Base-by-base conservation (phyloP, 257 asterid species). In the Jacaranda copaia region DNA sequence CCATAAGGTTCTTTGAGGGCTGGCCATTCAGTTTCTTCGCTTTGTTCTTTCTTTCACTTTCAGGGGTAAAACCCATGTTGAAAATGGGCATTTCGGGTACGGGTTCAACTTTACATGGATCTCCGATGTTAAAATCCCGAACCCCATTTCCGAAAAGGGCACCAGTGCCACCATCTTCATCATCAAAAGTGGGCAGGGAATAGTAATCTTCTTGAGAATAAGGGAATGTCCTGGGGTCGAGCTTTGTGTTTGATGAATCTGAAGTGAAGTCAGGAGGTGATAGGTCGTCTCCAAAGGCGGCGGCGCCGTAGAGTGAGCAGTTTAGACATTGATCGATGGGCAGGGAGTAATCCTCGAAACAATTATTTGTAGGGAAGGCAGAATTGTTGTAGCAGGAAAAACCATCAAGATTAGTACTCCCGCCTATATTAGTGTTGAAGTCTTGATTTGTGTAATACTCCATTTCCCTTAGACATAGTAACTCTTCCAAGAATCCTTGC, bases 1-100 rank as follows among this genome's bases (percentile, higher is more conserved):
- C 98, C 96, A 89, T 91, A 56, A 92, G 87, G 20, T 92, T 92
- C 90, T 92, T 92, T 0, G 98, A 89, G 5, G 94, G 98, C 11
- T 86, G 90, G 6, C 95, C 96, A 14, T 53, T 82, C 2, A 77
- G 2, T 73, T 86, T 90, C 83, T 89, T 89, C 60, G 55, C 53
- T 59, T 77, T 83, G 42, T 46, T 68, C 80, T 79, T 80, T 38
- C 57, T 77, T 51, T 85, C 91, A 48, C n/a, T 68, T 5, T 35
- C 65, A 8, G 76, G 80, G 0, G 78, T 80, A 69, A 59, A 57
- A 1, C 89, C 92, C 81, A 82, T 16, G 40, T 80, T 57, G 20
- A 91, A 87, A 52, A 8, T 52, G 32, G 85, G 70, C 65, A 71
- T 16, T 15, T 70, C 81, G 79, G 83, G 84, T 4, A 9, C 65